Evolutionary conservation across 768 basidiomycete genomes (phyloP).

Genomic region (Cystobasidium ongulense): DNA sequence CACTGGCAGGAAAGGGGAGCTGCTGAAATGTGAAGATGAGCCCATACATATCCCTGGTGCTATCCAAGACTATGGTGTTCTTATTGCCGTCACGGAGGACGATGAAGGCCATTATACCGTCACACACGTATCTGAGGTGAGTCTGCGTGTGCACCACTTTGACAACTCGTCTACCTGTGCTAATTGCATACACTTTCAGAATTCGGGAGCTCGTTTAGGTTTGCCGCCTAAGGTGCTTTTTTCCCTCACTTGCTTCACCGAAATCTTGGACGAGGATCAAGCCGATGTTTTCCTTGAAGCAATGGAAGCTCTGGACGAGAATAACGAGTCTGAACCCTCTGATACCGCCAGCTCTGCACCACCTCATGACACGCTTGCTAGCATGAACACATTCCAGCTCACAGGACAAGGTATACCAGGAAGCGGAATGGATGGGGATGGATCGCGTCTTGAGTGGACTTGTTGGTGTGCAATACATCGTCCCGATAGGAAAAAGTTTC

Average conservation of each 20-base stretch:
- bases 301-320: constrained; percentile 58
- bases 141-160: not conserved
- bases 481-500: constrained; percentile 41
- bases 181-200: constrained; percentile 49
- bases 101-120: constrained; percentile 56
- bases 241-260: constrained; percentile 62
- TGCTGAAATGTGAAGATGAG: constrained; percentile 70
- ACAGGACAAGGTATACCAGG: constrained; percentile 65
- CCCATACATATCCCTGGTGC: constrained; percentile 75
- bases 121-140: constrained; percentile 70
- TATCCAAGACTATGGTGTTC: constrained; percentile 72
- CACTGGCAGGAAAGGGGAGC: constrained; percentile 57
- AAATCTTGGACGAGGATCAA: constrained; percentile 60
- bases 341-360: constrained; percentile 46
- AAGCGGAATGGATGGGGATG: constrained; percentile 44
- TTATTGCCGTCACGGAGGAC: constrained; percentile 61
- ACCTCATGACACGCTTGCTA: not conserved
- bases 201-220: constrained; percentile 65
- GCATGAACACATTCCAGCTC: constrained; percentile 56
- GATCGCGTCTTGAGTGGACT: constrained; percentile 53
- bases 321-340: constrained; percentile 41
- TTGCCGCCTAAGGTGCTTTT: constrained; percentile 65
- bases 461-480: constrained; percentile 65
- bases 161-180: not conserved
- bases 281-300: constrained; percentile 65